Conservation (phyloP, 139 green algal genomes). For the Volvox reticuliferus region DNA sequence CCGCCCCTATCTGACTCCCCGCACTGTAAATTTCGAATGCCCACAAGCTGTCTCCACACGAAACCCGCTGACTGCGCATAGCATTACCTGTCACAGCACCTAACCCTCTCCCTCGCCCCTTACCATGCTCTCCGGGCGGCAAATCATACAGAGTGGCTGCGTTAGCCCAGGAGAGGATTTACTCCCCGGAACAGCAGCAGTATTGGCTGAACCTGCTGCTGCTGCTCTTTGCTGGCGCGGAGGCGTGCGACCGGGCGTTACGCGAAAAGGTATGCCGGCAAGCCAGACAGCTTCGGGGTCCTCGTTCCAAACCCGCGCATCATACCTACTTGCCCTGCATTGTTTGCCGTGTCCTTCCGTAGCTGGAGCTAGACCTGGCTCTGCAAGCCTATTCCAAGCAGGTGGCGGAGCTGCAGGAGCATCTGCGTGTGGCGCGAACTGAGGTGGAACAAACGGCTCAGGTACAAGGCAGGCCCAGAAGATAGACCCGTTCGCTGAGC, state of each 20-base stretch:
- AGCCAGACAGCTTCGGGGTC: background rate
- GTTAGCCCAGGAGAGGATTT: slow-evolving; percentile 51
- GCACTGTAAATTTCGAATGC: no score
- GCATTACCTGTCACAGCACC: no score
- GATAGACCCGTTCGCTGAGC: no score
- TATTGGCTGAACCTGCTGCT: slow-evolving; percentile 54
- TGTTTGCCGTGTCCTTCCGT: background rate
- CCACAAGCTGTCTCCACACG: no score
- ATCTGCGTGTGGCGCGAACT: background rate
- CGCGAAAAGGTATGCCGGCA: slow-evolving; percentile 41
- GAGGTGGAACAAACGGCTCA: slow-evolving; percentile 39
- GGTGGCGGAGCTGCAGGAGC: slow-evolving; percentile 23
- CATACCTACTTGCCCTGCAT: background rate
- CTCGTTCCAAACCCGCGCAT: background rate
- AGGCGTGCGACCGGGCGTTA: slow-evolving; percentile 52
- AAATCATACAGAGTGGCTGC: slow-evolving; percentile 40
- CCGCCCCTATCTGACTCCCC: no score
- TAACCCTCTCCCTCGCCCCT: no score
- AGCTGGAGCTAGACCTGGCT: slow-evolving; percentile 30
- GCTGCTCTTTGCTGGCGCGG: slow-evolving; percentile 54
- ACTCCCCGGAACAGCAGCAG: slow-evolving; percentile 50
- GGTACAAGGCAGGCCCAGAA: background rate
- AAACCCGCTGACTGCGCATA: no score
- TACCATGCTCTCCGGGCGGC: background rate
- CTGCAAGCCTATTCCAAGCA: background rate